Evolutionary conservation across 129 eudicot species (phyloP).

Genomic region (Pittosporum tobira): DNA sequence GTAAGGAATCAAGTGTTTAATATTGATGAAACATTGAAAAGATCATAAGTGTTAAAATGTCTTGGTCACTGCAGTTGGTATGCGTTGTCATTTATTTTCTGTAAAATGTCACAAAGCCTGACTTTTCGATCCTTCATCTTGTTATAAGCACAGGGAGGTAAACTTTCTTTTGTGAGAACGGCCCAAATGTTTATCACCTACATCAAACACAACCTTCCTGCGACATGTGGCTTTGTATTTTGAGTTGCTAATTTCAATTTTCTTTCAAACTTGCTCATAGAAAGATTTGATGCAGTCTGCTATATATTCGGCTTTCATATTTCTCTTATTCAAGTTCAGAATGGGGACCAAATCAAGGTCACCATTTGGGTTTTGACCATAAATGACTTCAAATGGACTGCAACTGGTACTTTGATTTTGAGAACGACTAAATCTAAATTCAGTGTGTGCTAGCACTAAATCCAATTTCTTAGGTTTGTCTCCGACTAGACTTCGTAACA

Average conservation of each 20-base stretch:
- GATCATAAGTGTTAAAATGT: neutral
- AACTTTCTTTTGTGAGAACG: neutral
- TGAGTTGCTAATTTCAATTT: neutral
- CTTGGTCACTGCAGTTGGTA: constrained; percentile 4
- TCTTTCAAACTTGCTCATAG: neutral
- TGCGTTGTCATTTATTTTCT: neutral
- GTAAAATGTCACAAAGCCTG: neutral
- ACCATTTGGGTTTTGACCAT: neutral
- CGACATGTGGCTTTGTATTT: neutral
- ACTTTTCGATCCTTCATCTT: constrained; percentile 1
- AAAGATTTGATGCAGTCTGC: neutral
- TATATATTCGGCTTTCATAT: neutral
- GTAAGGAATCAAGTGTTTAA: neutral
- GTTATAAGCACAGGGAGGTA: neutral
- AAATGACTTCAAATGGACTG: neutral
- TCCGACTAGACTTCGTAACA: neutral
- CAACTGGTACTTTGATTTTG: neutral
- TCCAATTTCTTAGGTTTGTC: neutral
- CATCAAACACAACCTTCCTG: neutral
- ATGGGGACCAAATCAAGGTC: neutral
- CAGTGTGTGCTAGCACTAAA: neutral
- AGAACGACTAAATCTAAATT: neutral
- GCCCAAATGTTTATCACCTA: neutral
- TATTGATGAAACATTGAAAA: too few relatives aligned
- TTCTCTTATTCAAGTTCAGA: neutral